Evolutionary conservation across 2,329 filamentous ascomycete species (phyloP).

Genomic region (Teratosphaeriaceae sp.): DNA sequence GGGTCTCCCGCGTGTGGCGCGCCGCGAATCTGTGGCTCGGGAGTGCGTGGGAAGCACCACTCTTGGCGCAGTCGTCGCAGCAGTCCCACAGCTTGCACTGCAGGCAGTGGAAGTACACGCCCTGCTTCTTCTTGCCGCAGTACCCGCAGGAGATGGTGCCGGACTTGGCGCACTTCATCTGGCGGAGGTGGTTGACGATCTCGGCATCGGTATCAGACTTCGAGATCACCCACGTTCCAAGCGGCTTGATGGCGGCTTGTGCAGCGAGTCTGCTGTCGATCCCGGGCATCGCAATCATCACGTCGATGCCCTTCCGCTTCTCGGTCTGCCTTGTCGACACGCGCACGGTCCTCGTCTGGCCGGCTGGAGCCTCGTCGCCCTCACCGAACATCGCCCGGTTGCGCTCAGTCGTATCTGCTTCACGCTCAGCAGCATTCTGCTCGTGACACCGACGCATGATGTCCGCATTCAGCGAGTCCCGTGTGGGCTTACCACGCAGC

Average conservation of each 20-base stretch:
- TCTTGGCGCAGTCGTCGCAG: conserved; percentile 1
- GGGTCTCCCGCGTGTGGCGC: neutral
- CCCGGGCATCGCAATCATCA: neutral
- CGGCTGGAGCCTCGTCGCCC: too few relatives aligned
- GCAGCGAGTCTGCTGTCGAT: neutral
- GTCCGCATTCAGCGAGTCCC: too few relatives aligned
- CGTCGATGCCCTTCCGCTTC: neutral
- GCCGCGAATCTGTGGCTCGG: conserved; percentile 1
- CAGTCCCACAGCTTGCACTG: neutral
- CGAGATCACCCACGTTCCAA: neutral
- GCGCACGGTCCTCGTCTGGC: neutral
- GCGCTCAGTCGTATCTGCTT: too few relatives aligned
- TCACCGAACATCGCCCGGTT: neutral
- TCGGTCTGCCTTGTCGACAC: neutral
- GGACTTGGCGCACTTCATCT: neutral
- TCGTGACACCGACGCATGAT: too few relatives aligned
- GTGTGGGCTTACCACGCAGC: neutral
- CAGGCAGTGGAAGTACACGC: conserved; percentile 12
- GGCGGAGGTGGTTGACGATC: neutral
- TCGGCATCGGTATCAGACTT: neutral
- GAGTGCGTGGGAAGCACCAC: neutral
- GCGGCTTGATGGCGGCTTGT: neutral
- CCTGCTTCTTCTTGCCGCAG: conserved; percentile 4
- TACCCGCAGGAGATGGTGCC: neutral
- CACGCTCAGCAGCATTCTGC: too few relatives aligned